A percentile compares a stretch with the other conserved stretches of the same genome.
Evolutionary conservation across 2,329 filamentous ascomycete genomes (phyloP).

Genomic region (Orbilia quercus): DNA sequence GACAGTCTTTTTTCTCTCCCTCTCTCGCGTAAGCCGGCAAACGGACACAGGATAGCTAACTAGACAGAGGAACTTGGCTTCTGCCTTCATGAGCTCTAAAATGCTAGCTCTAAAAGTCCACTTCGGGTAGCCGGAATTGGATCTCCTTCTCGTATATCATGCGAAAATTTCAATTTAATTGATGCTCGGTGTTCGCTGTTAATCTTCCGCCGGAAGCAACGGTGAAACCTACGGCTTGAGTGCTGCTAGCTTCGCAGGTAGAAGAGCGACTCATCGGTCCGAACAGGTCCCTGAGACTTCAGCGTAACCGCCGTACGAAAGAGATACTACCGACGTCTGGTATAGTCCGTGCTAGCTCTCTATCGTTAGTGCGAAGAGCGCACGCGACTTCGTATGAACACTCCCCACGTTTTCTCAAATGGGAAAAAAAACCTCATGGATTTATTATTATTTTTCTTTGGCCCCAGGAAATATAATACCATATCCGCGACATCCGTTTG

Average conservation of each 20-base stretch:
- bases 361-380: conserved; percentile 11
- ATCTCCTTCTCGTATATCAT: conserved; percentile 22
- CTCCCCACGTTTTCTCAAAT: conserved; percentile 39
- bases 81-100: conserved; percentile 19
- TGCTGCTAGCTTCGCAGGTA: neutral
- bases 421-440: conserved; percentile 19
- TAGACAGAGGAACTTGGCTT: conserved; percentile 27
- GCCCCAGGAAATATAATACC: conserved; percentile 12
- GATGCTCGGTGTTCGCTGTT: conserved; percentile 3
- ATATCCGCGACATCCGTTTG: conserved; percentile 54
- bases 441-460: too few species aligned
- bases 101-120: conserved; percentile 21
- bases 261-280: conserved; percentile 7
- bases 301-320: conserved; percentile 44
- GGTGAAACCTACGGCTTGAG: too few species aligned
- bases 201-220: conserved; percentile 52
- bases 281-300: conserved; percentile 14
- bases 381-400: conserved; percentile 38
- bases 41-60: neutral
- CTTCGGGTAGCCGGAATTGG: conserved; percentile 17
- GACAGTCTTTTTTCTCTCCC: conserved; percentile 13
- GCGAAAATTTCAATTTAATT: neutral
- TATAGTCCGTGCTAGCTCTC: neutral
- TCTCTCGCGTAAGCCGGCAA: conserved; percentile 22
- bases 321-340: neutral